Conservation (phyloP, 148 eudicot genomes). For the Bassia scoparia region DNA sequence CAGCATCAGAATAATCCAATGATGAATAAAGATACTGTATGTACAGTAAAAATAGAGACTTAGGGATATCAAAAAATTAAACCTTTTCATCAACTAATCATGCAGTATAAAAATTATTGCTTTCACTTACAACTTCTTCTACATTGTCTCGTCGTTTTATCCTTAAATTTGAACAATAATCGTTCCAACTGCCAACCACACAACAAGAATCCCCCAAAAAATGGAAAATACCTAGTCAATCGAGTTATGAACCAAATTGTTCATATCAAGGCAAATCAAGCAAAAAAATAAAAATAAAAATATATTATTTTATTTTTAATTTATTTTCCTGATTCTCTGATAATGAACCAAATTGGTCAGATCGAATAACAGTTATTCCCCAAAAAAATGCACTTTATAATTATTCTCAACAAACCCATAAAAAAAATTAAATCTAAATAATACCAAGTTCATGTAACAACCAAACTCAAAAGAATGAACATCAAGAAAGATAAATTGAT, state of each 20-base stretch:
- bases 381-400: conserved; percentile 6
- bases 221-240: too few species aligned
- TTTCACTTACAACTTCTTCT: conserved; percentile 57
- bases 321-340: too few species aligned
- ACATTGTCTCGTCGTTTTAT: conserved; percentile 90
- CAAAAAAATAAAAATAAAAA: too few species aligned
- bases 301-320: too few species aligned
- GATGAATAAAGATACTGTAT: neutral
- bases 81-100: conserved; percentile 13
- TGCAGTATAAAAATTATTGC: neutral
- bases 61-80: conserved; percentile 13
- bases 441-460: conserved; percentile 8
- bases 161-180: conserved; percentile 84
- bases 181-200: conserved; percentile 64
- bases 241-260: too few species aligned
- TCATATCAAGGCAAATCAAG: too few species aligned
- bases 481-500: neutral
- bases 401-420: conserved; percentile 20
- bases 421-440: neutral
- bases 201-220: neutral
- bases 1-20: conserved; percentile 6
- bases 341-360: too few species aligned
- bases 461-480: neutral
- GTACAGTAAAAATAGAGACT: neutral
- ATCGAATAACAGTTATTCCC: too few species aligned